Base-by-base conservation (phyloP, 768 basidiomycete species). In the Arthromyces matolae region DNA sequence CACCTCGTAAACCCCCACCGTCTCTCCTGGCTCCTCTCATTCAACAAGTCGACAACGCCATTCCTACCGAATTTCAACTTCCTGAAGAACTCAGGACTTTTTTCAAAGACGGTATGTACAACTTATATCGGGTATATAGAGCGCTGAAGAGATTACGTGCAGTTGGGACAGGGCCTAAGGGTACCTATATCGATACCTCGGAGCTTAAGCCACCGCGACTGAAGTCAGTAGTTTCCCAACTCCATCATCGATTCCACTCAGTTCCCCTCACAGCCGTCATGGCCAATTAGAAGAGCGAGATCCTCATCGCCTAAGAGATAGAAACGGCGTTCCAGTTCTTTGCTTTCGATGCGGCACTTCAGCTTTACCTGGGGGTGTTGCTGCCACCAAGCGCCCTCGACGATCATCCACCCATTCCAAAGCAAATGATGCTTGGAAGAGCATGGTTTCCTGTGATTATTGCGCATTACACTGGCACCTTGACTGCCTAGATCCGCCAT, bases 401-500 rank as follows among this genome's bases (percentile, higher is more conserved):
- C 68, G 79, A 54, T 74, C 75, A 19, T 66, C 76, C 6, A 64
- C 71, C 47, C 5, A 49, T 31, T 37, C 31, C 8, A 74, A 66
- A 64, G 65, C 63, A 50, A 64, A 75, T 19, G 83, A 85, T 50
- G 69, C 74, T 40, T 86, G 85, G 72, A 83, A 76, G 64, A 73
- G 77, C 58, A 92, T 98, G 42, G 73, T 97, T 54, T 90, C 93
- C 19, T 99, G 96, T 64, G 96, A 99, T 68, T 90, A 93, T 61
- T 99, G 96, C 68, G 78, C 76, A 51, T 78, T 95, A 36, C 89
- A 94, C 64, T 99, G 95, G 89, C 96, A 99, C 62, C 79, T 97
- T 47, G 96, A 98, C 64, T 99, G 96, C 58, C 73, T 98, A 23
- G 86, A 91, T 58, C 96, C 95, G 13, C 96, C 96, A 7, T 70